Percentiles rank a stretch among this genome's conserved stretches.
phyloP scores from a whole-genome alignment of 441 rosid species.

The Croton setiger region DNA sequence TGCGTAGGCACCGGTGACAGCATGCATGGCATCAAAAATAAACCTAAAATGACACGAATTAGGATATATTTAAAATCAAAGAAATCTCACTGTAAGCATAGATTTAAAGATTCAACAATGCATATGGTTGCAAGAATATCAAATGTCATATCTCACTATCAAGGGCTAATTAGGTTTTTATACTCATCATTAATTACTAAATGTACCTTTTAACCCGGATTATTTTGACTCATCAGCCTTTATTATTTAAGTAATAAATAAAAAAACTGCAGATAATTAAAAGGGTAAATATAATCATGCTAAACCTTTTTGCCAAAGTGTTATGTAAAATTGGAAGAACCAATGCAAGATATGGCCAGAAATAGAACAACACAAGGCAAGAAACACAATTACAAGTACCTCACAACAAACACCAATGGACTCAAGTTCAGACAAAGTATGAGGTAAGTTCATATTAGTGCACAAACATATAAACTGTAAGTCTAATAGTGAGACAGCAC shows the following conservation, averaged over 20 bases:
- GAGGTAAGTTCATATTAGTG: not conserved
- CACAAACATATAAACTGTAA: not conserved
- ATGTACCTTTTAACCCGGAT: too few species aligned
- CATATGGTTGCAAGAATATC: not conserved
- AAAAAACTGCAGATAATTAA: not conserved
- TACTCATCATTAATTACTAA: too few species aligned
- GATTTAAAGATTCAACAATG: slow-evolving; percentile 1
- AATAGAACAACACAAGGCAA: not conserved
- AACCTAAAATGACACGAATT: slow-evolving; percentile 45
- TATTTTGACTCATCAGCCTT: too few species aligned
- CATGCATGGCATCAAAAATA: slow-evolving; percentile 95
- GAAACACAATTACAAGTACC: not conserved
- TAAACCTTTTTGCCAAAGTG: not conserved
- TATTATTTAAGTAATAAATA: not conserved
- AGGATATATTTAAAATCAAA: slow-evolving; percentile 18
- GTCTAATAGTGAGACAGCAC: not conserved
- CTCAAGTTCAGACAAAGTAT: slow-evolving; percentile 2
- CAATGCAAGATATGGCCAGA: not conserved
- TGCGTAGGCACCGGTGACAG: slow-evolving; percentile 96
- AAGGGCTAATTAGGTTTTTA: too few species aligned
- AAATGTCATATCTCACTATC: too few species aligned
- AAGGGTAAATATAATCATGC: not conserved
- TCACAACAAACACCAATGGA: not conserved
- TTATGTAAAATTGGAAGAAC: not conserved
- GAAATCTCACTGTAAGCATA: slow-evolving; percentile 11